Evolutionary conservation across 495 filamentous ascomycete species (phyloP), one percentile per base, ranked within the genome.

Genomic region (Bacidia gigantensis): DNA sequence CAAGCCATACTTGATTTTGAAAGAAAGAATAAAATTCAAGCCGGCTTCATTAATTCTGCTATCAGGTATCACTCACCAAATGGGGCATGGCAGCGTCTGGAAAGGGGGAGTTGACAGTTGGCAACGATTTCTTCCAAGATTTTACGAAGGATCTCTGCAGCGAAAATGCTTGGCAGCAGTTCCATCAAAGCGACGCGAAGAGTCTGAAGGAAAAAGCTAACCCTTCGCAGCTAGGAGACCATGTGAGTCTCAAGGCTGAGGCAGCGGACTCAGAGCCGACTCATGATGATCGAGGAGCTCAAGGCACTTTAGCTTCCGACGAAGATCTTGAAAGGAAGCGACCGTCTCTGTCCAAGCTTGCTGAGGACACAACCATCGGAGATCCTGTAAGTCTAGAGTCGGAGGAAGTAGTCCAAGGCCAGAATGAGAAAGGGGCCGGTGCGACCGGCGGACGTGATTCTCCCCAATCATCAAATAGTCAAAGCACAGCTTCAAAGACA

Each of bases 1-100:
- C 86, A 93, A 69, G 83, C 83, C 3, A 96, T 98, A 61, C 72
- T 89, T 50, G 79, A 92, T 65, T 96, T 95, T 65, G 92, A 97
- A 63, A 64, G 78, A 26, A 69, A 73, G 51, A 69, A 85, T 44
- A 67, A 72, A 23, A 89, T 98, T 49, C 89, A 89, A 1, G 71
- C 76, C 12, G 88, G 88, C 63, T 98, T 86, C 82, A 73, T 98
- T 55, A 96, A 96, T 68, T 80, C 82, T 72, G 82, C 83, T 61
- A 93, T 96, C 64, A 86, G 84, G 22, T 73, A 74, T 43, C 77
- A 81, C 41, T 75, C 79, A 1, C 89, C 89, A n/a, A 68, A 77
- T 49, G 92, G 92, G 23, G 82, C 78, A 66, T 98, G 92, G 92
- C 87, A 93, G 62, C 77, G 70, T 38, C 72, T 92, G 26, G 87